Conservation (phyloP, 2,329 filamentous ascomycete genomes). For the Escovopsis weberi region DNA sequence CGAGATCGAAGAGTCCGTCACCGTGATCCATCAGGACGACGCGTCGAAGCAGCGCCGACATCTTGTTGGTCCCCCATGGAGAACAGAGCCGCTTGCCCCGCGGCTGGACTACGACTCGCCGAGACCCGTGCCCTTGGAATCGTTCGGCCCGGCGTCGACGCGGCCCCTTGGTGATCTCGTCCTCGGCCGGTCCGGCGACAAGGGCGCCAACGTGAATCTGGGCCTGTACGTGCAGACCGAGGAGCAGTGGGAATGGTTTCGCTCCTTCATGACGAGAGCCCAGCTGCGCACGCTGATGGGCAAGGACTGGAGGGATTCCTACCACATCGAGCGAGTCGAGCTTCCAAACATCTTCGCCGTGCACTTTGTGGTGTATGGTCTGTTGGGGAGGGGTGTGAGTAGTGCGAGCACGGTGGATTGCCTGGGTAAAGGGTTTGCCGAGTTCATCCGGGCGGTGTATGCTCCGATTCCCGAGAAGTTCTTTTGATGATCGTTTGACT, state of each 20-base stretch:
- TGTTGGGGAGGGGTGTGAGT: conserved; percentile 30
- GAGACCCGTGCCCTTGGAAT: conserved; percentile 3
- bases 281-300: conserved; percentile 22
- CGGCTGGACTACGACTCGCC: conserved; percentile 12
- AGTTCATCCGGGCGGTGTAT: conserved; percentile 25
- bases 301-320: conserved; percentile 16
- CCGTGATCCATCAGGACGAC: conserved; percentile 5
- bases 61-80: conserved; percentile 9
- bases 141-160: conserved; percentile 9
- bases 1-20: conserved; percentile 18
- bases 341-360: conserved; percentile 29
- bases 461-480: conserved; percentile 10
- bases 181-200: conserved; percentile 23
- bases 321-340: conserved; percentile 32
- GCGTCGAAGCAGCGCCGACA: conserved; percentile 4
- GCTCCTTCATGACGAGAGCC: conserved; percentile 24
- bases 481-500: too few species aligned
- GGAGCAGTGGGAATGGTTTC: conserved; percentile 31
- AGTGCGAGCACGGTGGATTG: conserved; percentile 31
- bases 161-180: conserved; percentile 17
- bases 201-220: conserved; percentile 28
- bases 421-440: conserved; percentile 37
- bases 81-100: conserved; percentile 6
- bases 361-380: conserved; percentile 35
- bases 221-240: conserved; percentile 27